phyloP scores from a whole-genome alignment of 345 rosid genomes.

The Rhodamnia argentea region DNA sequence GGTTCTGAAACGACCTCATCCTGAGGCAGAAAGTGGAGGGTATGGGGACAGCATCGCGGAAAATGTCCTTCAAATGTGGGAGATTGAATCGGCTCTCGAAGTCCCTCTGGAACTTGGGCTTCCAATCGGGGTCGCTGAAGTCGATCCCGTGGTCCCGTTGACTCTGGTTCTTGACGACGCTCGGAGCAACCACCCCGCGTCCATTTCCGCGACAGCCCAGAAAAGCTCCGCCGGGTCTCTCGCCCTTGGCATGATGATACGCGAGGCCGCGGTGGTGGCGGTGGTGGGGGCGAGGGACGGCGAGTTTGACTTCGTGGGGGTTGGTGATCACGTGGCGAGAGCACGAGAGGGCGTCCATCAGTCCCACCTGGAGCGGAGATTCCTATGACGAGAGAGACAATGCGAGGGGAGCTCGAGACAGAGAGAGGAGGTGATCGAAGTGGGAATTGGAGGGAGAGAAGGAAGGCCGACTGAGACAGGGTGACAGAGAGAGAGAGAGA shows the following conservation, averaged over 20 bases:
- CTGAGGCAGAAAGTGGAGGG: conserved; percentile 83
- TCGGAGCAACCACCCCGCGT: not conserved
- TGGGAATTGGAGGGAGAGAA: not conserved
- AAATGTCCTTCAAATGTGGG: conserved; percentile 69
- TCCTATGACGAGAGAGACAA: not conserved
- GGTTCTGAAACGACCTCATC: conserved; percentile 45
- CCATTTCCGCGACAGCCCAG: not conserved
- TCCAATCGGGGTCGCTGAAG: conserved; percentile 77
- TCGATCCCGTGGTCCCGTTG: conserved; percentile 21
- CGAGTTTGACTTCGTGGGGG: not conserved
- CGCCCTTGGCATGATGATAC: not conserved
- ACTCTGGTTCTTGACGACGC: not conserved
- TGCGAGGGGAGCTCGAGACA: too few species aligned
- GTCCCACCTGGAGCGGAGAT: not conserved
- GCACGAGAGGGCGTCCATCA: not conserved
- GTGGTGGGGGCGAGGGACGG: not conserved
- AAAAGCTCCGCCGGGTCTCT: not conserved
- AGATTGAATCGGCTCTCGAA: conserved; percentile 66
- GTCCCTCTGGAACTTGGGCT: conserved; percentile 50
- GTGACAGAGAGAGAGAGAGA: not conserved
- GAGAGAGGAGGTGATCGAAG: not conserved
- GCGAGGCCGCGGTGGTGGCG: not conserved
- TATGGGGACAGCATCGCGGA: conserved; percentile 51
- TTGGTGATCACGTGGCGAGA: not conserved
- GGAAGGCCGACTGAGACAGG: not conserved